Evolutionary conservation across 371 early-diverging fungal species (phyloP).

Genomic region (Cokeromyces recurvatus): DNA sequence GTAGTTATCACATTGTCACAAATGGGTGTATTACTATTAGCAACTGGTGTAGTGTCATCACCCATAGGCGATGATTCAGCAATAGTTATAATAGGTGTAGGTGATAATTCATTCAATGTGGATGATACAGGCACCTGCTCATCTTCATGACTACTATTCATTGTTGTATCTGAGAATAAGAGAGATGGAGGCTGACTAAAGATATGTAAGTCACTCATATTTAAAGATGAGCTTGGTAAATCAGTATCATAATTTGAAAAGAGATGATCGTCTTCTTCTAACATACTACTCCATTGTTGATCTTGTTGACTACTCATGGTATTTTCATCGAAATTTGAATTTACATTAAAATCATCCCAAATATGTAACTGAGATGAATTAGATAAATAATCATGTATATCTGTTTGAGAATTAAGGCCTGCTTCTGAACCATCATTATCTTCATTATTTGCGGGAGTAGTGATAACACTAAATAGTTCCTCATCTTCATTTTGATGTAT

Average conservation of each 20-base stretch:
- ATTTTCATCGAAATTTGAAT: slow-evolving; percentile 4
- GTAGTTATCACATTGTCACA: neutral
- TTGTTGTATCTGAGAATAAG: slow-evolving; percentile 23
- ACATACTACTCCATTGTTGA: slow-evolving; percentile 9
- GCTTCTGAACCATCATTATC: too few relatives aligned
- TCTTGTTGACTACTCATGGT: neutral
- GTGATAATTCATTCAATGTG: neutral
- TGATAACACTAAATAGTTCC: neutral
- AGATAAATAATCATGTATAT: neutral
- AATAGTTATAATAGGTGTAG: neutral
- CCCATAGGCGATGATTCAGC: slow-evolving; percentile 3
- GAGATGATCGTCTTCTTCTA: slow-evolving; percentile 19
- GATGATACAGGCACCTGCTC: neutral
- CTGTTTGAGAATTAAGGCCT: too few relatives aligned
- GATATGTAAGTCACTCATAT: slow-evolving; percentile 12
- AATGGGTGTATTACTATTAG: neutral
- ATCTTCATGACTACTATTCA: slow-evolving; percentile 15
- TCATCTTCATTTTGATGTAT: slow-evolving; percentile 2
- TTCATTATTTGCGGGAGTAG: neutral
- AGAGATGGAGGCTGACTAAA: slow-evolving; percentile 21
- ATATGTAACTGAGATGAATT: slow-evolving; percentile 8
- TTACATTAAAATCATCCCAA: slow-evolving; percentile 19
- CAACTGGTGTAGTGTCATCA: neutral
- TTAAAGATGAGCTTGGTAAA: slow-evolving; percentile 15
- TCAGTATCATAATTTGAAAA: slow-evolving; percentile 14